Base-by-base conservation (phyloP, 192 early-diverging fungal genomes). In the Backusella psychrophila region DNA sequence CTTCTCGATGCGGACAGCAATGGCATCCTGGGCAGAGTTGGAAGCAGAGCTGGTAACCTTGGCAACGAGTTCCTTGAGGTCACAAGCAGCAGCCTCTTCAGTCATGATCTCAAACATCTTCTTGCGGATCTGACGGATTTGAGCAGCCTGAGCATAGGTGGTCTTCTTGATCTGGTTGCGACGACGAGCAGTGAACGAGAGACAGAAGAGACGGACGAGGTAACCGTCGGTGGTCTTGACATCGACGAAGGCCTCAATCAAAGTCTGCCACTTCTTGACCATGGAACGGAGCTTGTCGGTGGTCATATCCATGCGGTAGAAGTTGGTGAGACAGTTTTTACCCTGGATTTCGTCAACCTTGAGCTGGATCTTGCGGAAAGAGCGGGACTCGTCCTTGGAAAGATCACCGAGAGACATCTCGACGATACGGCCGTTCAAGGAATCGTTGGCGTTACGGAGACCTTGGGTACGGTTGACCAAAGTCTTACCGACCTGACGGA, bases 171-270 rank as follows among this genome's bases (percentile, higher is more conserved):
- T 86, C 91, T 99, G 98, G 92, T 95, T 93, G 72, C 86, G 85
- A 84, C 93, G 93, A 78, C 93, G 92, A 87, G 93, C 91, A 88
- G 97, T 99, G 93, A 98, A 98, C 75, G 92, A 96, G 82, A 98
- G 33, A 44, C 39, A 91, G 81, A 99, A 99, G 84, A 97, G 89
- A 83, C 98, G 97, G 84, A 99, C 85, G 72, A 98, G 88, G 93
- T 99, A 99, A 77, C 98, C 98, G 90, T 99, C 98, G 78, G 98
- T 97, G 87, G 98, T 99, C 94, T 99, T 99, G 90, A 98, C 95
- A 87, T 99, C 97, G 41, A 96, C 91, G 85, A 94, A 90, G 75
- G 96, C 96, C 93, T 99, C 97, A 71, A 99, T 96, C 75, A 97
- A 87, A 81, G 97, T 91, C 87, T 98, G 96, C 96, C 96, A 97